phyloP scores from a whole-genome alignment of 106 monocot genomes.

The Allium fistulosum region DNA sequence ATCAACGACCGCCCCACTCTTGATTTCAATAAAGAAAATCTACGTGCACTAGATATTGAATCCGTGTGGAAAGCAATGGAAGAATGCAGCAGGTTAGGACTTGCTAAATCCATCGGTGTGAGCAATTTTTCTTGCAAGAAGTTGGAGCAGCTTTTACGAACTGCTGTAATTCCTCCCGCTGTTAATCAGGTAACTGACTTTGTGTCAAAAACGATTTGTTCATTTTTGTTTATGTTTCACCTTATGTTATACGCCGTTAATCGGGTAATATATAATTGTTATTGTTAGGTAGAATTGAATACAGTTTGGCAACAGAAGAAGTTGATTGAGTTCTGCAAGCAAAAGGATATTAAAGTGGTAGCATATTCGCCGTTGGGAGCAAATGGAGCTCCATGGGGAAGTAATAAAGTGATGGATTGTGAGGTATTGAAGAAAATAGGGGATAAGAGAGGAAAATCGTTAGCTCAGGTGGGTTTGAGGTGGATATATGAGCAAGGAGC shows the following conservation, averaged over 20 bases:
- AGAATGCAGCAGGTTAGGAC: constrained; percentile 34
- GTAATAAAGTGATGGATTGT: constrained; percentile 16
- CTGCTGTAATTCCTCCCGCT: constrained; percentile 23
- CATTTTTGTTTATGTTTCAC: neutral
- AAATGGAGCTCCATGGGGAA: neutral
- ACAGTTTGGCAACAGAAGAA: constrained; percentile 46
- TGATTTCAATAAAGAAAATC: constrained; percentile 14
- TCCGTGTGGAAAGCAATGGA: constrained; percentile 44
- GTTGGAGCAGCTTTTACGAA: constrained; percentile 18
- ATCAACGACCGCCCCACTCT: neutral
- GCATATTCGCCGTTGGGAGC: constrained; percentile 48
- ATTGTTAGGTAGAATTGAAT: constrained; percentile 38
- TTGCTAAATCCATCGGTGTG: constrained; percentile 34
- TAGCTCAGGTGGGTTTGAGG: constrained; percentile 39
- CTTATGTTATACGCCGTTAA: neutral
- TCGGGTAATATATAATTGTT: neutral
- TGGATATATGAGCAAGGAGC: constrained; percentile 42
- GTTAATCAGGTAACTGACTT: constrained; percentile 24
- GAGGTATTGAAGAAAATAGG: constrained; percentile 32
- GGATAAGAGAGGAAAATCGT: constrained; percentile 19
- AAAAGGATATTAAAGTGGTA: constrained; percentile 31
- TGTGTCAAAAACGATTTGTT: neutral
- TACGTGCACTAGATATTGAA: constrained; percentile 27
- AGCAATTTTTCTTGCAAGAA: constrained; percentile 41
- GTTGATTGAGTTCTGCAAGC: constrained; percentile 25